These are phyloP conservation scores for Russula foetens DNA, from an alignment of 768 basidiomycete genomes.

Conservation along the genomic window DNA sequence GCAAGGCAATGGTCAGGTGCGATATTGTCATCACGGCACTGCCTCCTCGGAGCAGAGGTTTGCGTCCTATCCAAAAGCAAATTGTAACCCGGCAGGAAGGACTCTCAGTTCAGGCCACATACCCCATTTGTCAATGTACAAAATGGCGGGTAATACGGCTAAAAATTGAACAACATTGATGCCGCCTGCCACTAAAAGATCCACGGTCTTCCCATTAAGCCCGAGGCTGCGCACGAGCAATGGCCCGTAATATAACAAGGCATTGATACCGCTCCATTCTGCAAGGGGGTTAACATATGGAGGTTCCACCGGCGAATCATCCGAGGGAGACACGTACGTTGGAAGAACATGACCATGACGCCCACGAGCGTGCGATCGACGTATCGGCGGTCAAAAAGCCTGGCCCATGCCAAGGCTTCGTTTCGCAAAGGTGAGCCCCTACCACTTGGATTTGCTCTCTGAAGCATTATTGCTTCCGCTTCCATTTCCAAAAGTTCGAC, in stretches of 20 bases:
- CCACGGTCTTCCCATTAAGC: conserved; percentile 46
- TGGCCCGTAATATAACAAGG: conserved; percentile 76
- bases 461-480: conserved; percentile 51
- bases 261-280: conserved; percentile 90
- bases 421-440: conserved; percentile 5
- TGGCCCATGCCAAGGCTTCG: conserved; percentile 45
- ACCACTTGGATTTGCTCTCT: conserved; percentile 28
- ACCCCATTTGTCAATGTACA: conserved; percentile 60
- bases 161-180: conserved; percentile 74
- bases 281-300: not conserved
- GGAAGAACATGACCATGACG: conserved; percentile 72
- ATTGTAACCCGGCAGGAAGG: not conserved
- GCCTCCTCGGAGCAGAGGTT: conserved; percentile 57
- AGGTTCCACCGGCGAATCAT: not conserved
- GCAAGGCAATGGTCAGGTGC: conserved; percentile 54
- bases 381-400: conserved; percentile 47
- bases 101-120: not conserved
- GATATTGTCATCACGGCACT: conserved; percentile 55
- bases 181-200: conserved; percentile 66
- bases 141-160: conserved; percentile 65
- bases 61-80: conserved; percentile 39
- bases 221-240: conserved; percentile 60
- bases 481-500: conserved; percentile 73
- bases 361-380: conserved; percentile 60
- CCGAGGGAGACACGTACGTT: conserved; percentile 49